phyloP scores from a whole-genome alignment of 352 stramenopile species.

The Phytophthora macrochlamydospora region DNA sequence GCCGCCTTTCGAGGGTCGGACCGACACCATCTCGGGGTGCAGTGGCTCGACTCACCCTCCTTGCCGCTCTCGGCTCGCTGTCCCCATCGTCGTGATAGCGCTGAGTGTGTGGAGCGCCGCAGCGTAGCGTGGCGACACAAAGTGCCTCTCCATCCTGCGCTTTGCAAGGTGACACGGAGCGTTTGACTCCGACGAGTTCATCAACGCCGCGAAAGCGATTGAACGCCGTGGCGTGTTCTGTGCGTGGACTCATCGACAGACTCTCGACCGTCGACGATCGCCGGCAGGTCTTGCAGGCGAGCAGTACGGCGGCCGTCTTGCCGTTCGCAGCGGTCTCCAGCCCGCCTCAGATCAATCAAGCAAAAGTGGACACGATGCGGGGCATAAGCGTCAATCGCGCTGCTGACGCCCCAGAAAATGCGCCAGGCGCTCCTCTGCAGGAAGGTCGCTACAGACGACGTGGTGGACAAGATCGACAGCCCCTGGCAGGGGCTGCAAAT shows the following conservation, averaged over 20 bases:
- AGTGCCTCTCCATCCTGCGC: neutral
- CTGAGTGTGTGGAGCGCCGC: neutral
- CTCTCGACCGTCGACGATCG: neutral
- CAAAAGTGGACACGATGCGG: constrained; percentile 35
- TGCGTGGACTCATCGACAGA: neutral
- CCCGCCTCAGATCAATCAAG: constrained; percentile 30
- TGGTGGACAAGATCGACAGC: constrained; percentile 4
- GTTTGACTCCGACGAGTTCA: constrained; percentile 11
- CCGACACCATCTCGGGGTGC: neutral
- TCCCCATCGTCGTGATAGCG: constrained; percentile 22
- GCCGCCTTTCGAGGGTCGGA: neutral
- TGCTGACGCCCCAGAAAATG: constrained; percentile 13
- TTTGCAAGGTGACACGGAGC: neutral
- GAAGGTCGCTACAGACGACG: neutral
- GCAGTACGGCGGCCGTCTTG: constrained; percentile 8
- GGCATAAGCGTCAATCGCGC: constrained; percentile 15
- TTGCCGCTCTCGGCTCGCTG: neutral
- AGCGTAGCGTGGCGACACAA: neutral
- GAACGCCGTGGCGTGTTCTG: neutral
- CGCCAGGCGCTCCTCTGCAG: constrained; percentile 3
- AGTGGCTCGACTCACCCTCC: neutral
- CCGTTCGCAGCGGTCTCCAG: constrained; percentile 20
- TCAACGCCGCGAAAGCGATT: neutral
- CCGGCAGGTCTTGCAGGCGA: neutral
- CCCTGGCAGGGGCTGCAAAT: neutral